phyloP scores from a whole-genome alignment of 768 basidiomycete genomes.

The Tulasnella sp. region DNA sequence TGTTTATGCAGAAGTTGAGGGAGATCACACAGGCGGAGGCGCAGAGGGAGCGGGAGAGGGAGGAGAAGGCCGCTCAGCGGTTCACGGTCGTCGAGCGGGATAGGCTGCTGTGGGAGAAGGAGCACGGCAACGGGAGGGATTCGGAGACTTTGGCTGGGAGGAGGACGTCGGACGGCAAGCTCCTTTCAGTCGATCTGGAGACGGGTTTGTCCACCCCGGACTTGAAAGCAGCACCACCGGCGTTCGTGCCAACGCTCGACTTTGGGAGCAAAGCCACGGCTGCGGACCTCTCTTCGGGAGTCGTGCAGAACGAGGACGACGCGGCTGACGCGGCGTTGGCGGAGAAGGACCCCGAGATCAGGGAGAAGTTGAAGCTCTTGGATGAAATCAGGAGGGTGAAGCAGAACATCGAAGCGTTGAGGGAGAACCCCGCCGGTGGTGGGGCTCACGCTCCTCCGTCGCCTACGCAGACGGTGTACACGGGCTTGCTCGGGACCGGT shows the following conservation, averaged over 20 bases:
- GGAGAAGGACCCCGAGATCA: constrained; percentile 15
- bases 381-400: constrained; percentile 25
- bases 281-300: not conserved
- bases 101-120: constrained; percentile 75
- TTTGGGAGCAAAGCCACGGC: not conserved
- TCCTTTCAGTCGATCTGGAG: not conserved
- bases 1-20: constrained; percentile 65
- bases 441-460: not conserved
- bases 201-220: not conserved
- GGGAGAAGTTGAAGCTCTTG: constrained; percentile 23
- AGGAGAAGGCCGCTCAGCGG: constrained; percentile 57
- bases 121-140: constrained; percentile 48
- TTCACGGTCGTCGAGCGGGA: constrained; percentile 57
- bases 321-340: not conserved
- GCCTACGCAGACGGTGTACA: not conserved
- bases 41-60: constrained; percentile 62
- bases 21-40: constrained; percentile 70
- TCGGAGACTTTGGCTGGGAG: constrained; percentile 3
- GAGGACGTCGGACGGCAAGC: not conserved
- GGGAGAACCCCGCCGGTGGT: constrained; percentile 6
- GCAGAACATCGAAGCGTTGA: constrained; percentile 20
- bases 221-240: not conserved
- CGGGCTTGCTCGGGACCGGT: constrained; percentile 37
- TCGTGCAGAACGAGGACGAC: not conserved
- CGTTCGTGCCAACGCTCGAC: constrained; percentile 1